These are phyloP conservation scores for Macrolepiota albuminosa DNA, from an alignment of 768 basidiomycete species.

Conservation along the genomic window DNA sequence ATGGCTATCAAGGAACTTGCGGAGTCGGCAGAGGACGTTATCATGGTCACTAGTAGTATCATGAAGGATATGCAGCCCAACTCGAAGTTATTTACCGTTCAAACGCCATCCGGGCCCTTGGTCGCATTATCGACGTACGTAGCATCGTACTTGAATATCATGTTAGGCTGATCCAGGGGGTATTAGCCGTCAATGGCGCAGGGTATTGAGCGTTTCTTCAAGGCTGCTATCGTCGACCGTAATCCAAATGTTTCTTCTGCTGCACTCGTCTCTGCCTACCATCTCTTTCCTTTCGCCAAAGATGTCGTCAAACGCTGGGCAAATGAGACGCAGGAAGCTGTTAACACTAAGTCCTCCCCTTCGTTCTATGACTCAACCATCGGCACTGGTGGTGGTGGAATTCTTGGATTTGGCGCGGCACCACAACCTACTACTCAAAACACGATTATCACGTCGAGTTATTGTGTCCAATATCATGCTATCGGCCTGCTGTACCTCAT, in stretches of 20 bases:
- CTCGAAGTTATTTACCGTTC: slow-evolving; percentile 96
- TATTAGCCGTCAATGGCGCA: slow-evolving; percentile 96
- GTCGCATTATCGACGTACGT: slow-evolving; percentile 95
- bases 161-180: slow-evolving; percentile 5
- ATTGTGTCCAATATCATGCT: slow-evolving; percentile 96
- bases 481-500: slow-evolving; percentile 91
- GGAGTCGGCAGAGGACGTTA: slow-evolving; percentile 94
- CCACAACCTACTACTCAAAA: slow-evolving; percentile 59
- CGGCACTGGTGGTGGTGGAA: slow-evolving; percentile 37
- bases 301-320: slow-evolving; percentile 99
- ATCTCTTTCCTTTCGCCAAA: slow-evolving; percentile 89
- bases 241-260: slow-evolving; percentile 95
- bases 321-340: slow-evolving; percentile 97
- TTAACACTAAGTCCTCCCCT: slow-evolving; percentile 78
- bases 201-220: slow-evolving; percentile 98
- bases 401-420: slow-evolving; percentile 71
- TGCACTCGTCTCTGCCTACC: slow-evolving; percentile 94
- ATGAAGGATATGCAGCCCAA: slow-evolving; percentile 99
- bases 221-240: slow-evolving; percentile 96
- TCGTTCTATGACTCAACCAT: slow-evolving; percentile 57
- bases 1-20: slow-evolving; percentile 97
- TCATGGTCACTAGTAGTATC: slow-evolving; percentile 99
- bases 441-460: slow-evolving; percentile 81
- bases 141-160: slow-evolving; percentile 1
- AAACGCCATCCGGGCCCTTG: slow-evolving; percentile 94